Conservation (phyloP, 176 grass and related monocot species). For the Oryza rufipogon region DNA sequence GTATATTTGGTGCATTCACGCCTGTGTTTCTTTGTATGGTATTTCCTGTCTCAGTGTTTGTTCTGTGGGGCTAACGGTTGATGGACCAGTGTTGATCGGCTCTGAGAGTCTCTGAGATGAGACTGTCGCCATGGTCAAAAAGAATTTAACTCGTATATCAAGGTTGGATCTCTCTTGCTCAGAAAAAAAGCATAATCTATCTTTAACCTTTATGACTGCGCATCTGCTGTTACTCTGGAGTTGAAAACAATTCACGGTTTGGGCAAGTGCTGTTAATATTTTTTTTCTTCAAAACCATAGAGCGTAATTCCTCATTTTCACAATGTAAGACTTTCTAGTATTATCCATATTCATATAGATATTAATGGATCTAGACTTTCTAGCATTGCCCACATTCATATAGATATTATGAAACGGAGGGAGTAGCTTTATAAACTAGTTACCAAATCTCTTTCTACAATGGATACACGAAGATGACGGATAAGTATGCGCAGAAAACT, state of each 20-base stretch:
- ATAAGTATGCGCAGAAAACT: not conserved
- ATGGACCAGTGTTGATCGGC: not conserved
- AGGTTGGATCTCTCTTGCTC: constrained; percentile 6
- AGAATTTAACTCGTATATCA: constrained; percentile 26
- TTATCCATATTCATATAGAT: too few relatives aligned
- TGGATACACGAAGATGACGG: too few relatives aligned
- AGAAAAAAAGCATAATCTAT: not conserved
- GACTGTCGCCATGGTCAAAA: constrained; percentile 29
- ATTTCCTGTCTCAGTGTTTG: not conserved
- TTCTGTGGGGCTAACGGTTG: not conserved
- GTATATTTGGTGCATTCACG: not conserved
- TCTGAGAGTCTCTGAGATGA: not conserved
- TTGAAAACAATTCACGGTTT: not conserved
- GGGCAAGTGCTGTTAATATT: not conserved
- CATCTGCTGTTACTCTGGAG: not conserved
- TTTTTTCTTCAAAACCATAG: not conserved
- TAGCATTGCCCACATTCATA: too few relatives aligned
- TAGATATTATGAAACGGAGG: too few relatives aligned
- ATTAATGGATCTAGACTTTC: too few relatives aligned
- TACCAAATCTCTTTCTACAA: too few relatives aligned
- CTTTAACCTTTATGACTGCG: not conserved
- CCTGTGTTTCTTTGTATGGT: not conserved
- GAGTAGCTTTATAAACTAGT: too few relatives aligned
- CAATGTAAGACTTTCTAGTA: too few relatives aligned
- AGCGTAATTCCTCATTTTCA: too few relatives aligned